Evolutionary conservation across 164 flowering plant genomes (phyloP).

Genomic region (Macadamia tetraphylla): DNA sequence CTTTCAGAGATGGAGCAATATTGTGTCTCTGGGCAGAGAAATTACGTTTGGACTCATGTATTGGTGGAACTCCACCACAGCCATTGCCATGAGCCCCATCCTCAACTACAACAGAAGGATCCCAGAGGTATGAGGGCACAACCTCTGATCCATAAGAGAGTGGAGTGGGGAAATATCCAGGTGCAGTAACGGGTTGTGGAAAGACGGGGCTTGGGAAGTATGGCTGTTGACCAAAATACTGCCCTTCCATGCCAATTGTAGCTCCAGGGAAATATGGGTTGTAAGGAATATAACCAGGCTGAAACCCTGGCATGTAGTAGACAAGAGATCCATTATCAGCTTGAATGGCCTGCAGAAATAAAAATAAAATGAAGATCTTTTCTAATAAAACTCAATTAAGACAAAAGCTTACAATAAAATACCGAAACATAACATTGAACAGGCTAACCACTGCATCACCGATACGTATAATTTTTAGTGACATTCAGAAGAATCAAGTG

Average conservation of each 20-base stretch:
- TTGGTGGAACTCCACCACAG: constrained; percentile 23
- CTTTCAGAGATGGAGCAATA: constrained; percentile 21
- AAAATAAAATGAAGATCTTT: not conserved
- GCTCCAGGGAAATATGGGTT: constrained; percentile 31
- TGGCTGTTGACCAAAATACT: constrained; percentile 35
- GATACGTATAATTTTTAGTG: no score
- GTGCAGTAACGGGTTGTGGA: constrained; percentile 29
- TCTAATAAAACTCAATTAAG: no score
- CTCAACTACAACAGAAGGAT: constrained; percentile 32
- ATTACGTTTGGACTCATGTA: constrained; percentile 20
- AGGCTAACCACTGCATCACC: no score
- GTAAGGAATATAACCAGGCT: constrained; percentile 35
- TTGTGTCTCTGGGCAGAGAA: constrained; percentile 24
- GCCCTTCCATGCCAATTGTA: constrained; percentile 41
- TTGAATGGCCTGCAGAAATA: constrained; percentile 32
- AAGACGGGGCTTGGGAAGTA: constrained; percentile 27
- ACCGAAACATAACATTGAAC: not conserved
- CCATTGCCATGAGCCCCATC: constrained; percentile 29
- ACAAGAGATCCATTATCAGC: constrained; percentile 46
- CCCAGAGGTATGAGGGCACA: constrained; percentile 32
- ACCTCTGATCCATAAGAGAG: constrained; percentile 40
- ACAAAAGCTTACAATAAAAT: no score
- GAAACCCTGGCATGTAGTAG: constrained; percentile 39
- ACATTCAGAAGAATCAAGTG: no score
- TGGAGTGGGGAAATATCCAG: constrained; percentile 30